phyloP scores from a whole-genome alignment of 2,329 filamentous ascomycete genomes.

The Ambrosiella beaveri region DNA sequence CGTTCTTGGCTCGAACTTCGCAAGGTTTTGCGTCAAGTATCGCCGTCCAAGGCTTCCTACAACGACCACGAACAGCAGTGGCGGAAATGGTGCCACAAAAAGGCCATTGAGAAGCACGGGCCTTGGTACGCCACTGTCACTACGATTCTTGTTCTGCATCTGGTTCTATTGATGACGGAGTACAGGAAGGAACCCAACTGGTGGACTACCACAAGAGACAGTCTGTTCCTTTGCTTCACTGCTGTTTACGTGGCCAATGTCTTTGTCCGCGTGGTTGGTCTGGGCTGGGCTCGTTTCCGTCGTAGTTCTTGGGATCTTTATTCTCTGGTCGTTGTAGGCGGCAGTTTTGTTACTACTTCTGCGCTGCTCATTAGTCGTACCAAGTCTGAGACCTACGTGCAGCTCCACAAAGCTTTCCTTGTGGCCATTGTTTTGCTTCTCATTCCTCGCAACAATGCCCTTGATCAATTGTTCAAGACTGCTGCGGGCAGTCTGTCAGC shows the following conservation, averaged over 20 bases:
- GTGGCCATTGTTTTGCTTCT: slow-evolving; percentile 78
- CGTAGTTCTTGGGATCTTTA: slow-evolving; percentile 93
- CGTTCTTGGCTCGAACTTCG: slow-evolving; percentile 90
- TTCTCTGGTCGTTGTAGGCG: slow-evolving; percentile 61
- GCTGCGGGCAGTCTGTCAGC: slow-evolving; percentile 81
- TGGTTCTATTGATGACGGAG: slow-evolving; percentile 69
- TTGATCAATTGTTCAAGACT: slow-evolving; percentile 97
- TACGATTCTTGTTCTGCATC: slow-evolving; percentile 59
- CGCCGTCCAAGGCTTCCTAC: slow-evolving; percentile 82
- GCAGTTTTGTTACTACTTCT: slow-evolving; percentile 63
- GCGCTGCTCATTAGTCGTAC: slow-evolving; percentile 51
- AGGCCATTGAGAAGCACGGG: slow-evolving; percentile 85
- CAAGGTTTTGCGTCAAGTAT: slow-evolving; percentile 81
- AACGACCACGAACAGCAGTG: slow-evolving; percentile 58
- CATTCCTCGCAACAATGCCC: slow-evolving; percentile 88
- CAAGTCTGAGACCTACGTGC: slow-evolving; percentile 46
- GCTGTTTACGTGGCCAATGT: slow-evolving; percentile 72
- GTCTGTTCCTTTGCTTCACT: slow-evolving; percentile 65
- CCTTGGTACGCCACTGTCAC: slow-evolving; percentile 80
- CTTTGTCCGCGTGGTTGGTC: slow-evolving; percentile 63
- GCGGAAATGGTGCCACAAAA: slow-evolving; percentile 88
- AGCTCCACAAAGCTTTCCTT: slow-evolving; percentile 85
- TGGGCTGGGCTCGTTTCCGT: slow-evolving; percentile 83
- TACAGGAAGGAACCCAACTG: slow-evolving; percentile 56
- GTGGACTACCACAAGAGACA: slow-evolving; percentile 58